These are phyloP conservation scores for Candida multigemmis DNA, from an alignment of 805 yeast species.

Conservation along the genomic window DNA sequence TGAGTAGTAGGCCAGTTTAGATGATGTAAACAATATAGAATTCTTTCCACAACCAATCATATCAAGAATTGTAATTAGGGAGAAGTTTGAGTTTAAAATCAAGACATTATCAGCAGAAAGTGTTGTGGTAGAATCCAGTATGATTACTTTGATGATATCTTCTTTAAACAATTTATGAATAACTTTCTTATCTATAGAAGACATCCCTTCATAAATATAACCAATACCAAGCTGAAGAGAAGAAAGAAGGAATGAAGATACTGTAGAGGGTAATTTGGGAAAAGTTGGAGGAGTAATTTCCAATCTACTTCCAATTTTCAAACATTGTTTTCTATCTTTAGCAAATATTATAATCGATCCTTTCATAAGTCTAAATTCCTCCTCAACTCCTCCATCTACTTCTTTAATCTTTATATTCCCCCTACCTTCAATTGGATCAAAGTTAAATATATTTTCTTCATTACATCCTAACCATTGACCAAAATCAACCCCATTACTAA, in stretches of 20 bases:
- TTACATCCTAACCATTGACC: slow-evolving; percentile 82
- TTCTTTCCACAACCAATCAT: slow-evolving; percentile 47
- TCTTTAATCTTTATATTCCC: no score
- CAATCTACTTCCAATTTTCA: slow-evolving; percentile 3
- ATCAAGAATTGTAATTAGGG: slow-evolving; percentile 54
- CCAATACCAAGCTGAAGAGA: slow-evolving; percentile 57
- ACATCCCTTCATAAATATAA: slow-evolving; percentile 49
- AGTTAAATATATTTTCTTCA: slow-evolving; percentile 56
- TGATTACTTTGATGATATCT: slow-evolving; percentile 49
- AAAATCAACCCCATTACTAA: slow-evolving; percentile 69
- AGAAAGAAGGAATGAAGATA: no score
- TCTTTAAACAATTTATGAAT: slow-evolving; percentile 43
- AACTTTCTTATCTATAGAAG: slow-evolving; percentile 38
- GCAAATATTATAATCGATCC: slow-evolving; percentile 5
- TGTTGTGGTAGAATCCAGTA: slow-evolving; percentile 43
- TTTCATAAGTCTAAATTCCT: no score
- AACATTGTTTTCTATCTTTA: slow-evolving; percentile 1
- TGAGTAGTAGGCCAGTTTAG: slow-evolving; percentile 54
- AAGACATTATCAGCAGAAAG: slow-evolving; percentile 51
- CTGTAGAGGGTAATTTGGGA: no score
- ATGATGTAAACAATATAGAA: slow-evolving; percentile 42
- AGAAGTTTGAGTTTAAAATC: slow-evolving; percentile 56
- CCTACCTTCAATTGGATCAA: slow-evolving; percentile 50
- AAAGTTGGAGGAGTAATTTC: no score
- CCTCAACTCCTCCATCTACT: no score